These are phyloP conservation scores for Daldinia caldariorum DNA, from an alignment of 495 filamentous ascomycete genomes.

Conservation along the genomic window DNA sequence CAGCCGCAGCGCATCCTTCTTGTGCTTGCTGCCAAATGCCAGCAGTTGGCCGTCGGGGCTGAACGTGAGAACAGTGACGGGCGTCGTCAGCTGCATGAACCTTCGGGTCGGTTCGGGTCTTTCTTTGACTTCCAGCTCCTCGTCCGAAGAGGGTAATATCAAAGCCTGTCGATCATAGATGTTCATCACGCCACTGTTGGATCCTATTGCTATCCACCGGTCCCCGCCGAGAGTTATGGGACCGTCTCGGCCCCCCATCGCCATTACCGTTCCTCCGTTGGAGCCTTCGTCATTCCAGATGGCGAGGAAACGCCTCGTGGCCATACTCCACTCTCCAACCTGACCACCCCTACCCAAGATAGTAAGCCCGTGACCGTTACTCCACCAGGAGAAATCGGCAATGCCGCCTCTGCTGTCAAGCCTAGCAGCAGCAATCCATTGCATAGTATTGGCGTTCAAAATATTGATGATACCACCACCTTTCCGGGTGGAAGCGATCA, in stretches of 20 bases:
- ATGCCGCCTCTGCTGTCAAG: conserved; percentile 84
- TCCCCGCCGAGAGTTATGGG: conserved; percentile 77
- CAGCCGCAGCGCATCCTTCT: conserved; percentile 86
- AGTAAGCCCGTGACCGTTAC: conserved; percentile 75
- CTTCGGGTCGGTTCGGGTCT: conserved; percentile 73
- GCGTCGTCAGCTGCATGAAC: conserved; percentile 87
- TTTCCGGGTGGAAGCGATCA: conserved; percentile 79
- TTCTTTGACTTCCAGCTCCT: conserved; percentile 63
- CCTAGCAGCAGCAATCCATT: conserved; percentile 87
- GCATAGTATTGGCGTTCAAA: conserved; percentile 78
- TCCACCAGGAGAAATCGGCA: conserved; percentile 92
- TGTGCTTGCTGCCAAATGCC: conserved; percentile 82
- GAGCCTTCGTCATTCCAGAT: conserved; percentile 93
- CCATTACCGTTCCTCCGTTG: conserved; percentile 82
- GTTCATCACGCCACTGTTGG: conserved; percentile 85
- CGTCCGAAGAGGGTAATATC: conserved; percentile 60
- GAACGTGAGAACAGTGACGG: conserved; percentile 79
- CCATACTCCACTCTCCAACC: conserved; percentile 88
- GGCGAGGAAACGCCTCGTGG: conserved; percentile 69
- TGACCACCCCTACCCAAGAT: conserved; percentile 87
- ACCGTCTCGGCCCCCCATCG: conserved; percentile 71
- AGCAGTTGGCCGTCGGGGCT: conserved; percentile 89
- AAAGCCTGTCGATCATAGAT: conserved; percentile 81
- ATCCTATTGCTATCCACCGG: conserved; percentile 88
- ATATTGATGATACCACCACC: conserved; percentile 90